phyloP scores from a whole-genome alignment of 2,329 filamentous ascomycete species.

The Curvularia spicifera region DNA sequence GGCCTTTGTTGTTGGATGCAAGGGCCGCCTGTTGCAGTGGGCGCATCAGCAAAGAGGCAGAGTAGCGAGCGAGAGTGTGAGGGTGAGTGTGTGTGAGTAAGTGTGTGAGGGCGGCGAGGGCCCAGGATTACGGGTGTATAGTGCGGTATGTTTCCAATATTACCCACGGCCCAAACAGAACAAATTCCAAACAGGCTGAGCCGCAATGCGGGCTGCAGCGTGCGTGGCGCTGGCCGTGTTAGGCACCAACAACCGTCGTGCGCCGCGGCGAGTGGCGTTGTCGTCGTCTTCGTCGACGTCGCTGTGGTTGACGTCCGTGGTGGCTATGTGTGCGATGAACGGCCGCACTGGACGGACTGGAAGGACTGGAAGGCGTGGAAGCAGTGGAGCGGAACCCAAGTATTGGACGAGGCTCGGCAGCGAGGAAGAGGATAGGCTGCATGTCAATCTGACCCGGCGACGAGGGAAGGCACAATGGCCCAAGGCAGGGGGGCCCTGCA shows the following conservation, averaged over 20 bases:
- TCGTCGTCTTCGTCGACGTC: too few species aligned
- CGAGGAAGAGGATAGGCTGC: slow-evolving; percentile 19
- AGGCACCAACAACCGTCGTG: slow-evolving; percentile 12
- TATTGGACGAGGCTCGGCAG: slow-evolving; percentile 11
- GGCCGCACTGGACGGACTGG: too few species aligned
- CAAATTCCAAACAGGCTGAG: slow-evolving; percentile 17
- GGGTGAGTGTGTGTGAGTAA: neutral
- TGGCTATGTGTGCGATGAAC: too few species aligned
- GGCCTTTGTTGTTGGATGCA: slow-evolving; percentile 12
- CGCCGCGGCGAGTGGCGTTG: neutral
- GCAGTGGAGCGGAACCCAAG: too few species aligned
- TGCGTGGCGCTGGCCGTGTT: neutral
- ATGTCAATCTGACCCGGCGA: slow-evolving; percentile 38
- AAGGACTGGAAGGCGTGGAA: too few species aligned
- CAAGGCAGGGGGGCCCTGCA: slow-evolving; percentile 29
- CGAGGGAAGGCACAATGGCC: slow-evolving; percentile 29
- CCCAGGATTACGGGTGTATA: slow-evolving; percentile 34
- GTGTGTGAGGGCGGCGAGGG: slow-evolving; percentile 13
- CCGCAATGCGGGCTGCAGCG: slow-evolving; percentile 4
- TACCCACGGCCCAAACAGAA: slow-evolving; percentile 15
- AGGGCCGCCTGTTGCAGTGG: slow-evolving; percentile 8
- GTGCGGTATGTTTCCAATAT: slow-evolving; percentile 24
- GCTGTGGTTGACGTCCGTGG: too few species aligned
- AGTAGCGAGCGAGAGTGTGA: neutral
- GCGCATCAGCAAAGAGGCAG: slow-evolving; percentile 23